Conservation (phyloP, 176 grass and related monocot genomes). For the Dendrocalamus sinicus region DNA sequence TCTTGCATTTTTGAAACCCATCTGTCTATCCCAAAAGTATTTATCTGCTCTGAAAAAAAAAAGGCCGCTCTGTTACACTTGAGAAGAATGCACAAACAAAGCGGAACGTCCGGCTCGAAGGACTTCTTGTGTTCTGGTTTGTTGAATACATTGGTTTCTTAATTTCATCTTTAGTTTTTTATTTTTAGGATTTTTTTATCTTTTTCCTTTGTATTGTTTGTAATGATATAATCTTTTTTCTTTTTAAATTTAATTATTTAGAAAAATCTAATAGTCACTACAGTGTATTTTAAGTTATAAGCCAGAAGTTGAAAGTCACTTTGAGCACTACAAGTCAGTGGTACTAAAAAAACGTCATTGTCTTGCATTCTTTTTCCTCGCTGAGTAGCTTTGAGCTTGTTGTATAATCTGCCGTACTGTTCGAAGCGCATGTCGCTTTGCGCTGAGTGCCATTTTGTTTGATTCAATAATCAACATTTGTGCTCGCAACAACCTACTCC, state of each 20-base stretch:
- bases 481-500: background rate
- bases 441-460: background rate
- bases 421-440: background rate
- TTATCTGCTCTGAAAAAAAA: background rate
- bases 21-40: background rate
- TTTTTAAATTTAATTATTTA: no score
- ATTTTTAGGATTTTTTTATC: no score
- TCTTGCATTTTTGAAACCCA: conserved; percentile 42
- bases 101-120: no score
- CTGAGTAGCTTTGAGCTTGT: background rate
- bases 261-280: no score
- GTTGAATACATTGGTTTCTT: no score
- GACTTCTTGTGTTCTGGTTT: no score
- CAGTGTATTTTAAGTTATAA: no score
- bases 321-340: background rate
- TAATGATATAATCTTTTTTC: no score
- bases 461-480: background rate
- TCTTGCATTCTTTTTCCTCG: background rate
- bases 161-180: no score
- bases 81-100: background rate
- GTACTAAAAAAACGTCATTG: background rate
- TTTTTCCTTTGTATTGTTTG: no score
- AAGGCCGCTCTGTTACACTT: background rate
- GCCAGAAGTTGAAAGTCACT: no score
- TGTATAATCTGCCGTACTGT: background rate